phyloP scores from a whole-genome alignment of 140 eudicot species.

The Oenanthe javanica region DNA sequence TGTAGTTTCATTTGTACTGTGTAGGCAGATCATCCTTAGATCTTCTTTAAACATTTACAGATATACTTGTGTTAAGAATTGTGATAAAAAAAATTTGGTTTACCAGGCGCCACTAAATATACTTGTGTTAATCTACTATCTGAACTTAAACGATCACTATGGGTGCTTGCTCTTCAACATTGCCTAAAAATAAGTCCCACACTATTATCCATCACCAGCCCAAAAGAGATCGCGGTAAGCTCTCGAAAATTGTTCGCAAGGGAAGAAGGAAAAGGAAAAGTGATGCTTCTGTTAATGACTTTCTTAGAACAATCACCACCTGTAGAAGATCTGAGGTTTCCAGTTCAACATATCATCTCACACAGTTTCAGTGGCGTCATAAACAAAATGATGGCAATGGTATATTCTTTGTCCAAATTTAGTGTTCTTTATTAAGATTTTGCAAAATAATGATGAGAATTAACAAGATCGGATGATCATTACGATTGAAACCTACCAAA shows the following conservation, averaged over 20 bases:
- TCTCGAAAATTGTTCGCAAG: constrained; percentile 10
- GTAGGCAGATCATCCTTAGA: not conserved
- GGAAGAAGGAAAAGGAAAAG: constrained; percentile 38
- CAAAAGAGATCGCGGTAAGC: constrained; percentile 28
- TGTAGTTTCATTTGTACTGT: not conserved
- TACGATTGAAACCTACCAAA: not conserved
- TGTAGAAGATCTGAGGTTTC: constrained; percentile 43
- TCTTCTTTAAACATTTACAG: not conserved
- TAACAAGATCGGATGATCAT: not conserved
- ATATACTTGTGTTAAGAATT: not conserved
- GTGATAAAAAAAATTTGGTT: not conserved
- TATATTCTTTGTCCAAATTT: constrained; percentile 13
- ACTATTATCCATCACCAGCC: constrained; percentile 26
- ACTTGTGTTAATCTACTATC: constrained; percentile 1
- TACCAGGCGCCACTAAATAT: not conserved
- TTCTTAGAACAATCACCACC: constrained; percentile 42
- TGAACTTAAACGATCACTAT: constrained; percentile 13
- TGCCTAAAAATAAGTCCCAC: constrained; percentile 19
- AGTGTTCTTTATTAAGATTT: not conserved
- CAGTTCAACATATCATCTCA: constrained; percentile 46
- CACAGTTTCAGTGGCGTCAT: constrained; percentile 67
- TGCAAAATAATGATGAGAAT: not conserved
- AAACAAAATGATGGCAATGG: constrained; percentile 53
- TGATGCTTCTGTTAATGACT: constrained; percentile 34
- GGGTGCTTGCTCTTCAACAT: constrained; percentile 43